Base-by-base conservation (phyloP, 371 early-diverging fungal species). In the Phascolomyces articulosus region DNA sequence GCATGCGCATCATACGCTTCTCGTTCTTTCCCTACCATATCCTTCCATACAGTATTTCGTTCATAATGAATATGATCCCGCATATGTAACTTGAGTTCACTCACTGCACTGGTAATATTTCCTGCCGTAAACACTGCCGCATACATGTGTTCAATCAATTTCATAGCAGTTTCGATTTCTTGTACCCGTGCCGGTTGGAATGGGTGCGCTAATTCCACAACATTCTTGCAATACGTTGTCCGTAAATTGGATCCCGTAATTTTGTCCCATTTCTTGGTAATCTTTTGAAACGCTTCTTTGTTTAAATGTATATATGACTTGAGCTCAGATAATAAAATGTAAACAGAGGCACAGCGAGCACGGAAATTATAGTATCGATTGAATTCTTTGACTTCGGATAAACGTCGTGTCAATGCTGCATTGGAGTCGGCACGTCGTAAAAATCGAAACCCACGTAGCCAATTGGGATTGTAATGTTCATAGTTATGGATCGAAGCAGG, bases 201-300 rank as follows among this genome's bases (percentile, higher is more conserved):
- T 7, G 89, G 84, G n/a, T 74, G 69, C 1, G 84, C 69, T 3
- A 60, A 49, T 21, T 82, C 78, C 0, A 91, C 84, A 21, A 79
- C 79, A 26, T 70, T 67, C 18, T 74, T 65, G 71, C 87, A 77
- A 67, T 89, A 90, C 3, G 60, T 58, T n/a, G 53, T 20, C 1
- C 60, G 67, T 44, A 90, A 82, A 16, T 83, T 75, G 21, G 75
- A 74, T n/a, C 78, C 75, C 2, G 91, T 85, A 31, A 91, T 87
- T 51, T 95, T 96, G 81, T 97, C 97, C 70, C 90, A 95, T 77
- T 97, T 96, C 70, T 96, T 97, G 29, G 97, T 74, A 69, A 97
- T 93, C 77, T 96, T 97, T 73, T 84, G 79, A 75, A 99, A 97
- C 11, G 96, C 97, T 0, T 93, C 95, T 58, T 85, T 77, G 82